These are phyloP conservation scores for Hypoxylon intermedium DNA, from an alignment of 495 filamentous ascomycete species.

Conservation along the genomic window DNA sequence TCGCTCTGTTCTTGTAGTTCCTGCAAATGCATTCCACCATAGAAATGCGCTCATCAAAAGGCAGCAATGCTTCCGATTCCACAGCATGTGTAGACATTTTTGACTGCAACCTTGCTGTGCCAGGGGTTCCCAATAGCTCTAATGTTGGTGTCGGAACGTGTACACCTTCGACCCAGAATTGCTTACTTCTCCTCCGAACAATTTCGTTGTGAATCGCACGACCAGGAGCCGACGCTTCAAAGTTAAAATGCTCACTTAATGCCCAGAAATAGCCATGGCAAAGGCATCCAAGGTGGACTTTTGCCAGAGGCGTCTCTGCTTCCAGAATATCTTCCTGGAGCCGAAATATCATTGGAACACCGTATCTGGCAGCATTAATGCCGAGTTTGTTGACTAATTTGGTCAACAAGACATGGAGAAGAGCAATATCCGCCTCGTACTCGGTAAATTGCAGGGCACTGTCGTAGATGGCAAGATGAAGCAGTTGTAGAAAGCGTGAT, in stretches of 20 bases:
- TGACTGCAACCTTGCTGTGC: constrained; percentile 52
- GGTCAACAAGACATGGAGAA: constrained; percentile 76
- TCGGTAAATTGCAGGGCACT: constrained; percentile 74
- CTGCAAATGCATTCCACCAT: constrained; percentile 76
- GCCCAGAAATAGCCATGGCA: constrained; percentile 88
- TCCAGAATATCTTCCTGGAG: constrained; percentile 83
- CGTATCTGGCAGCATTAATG: constrained; percentile 79
- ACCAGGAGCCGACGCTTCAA: constrained; percentile 70
- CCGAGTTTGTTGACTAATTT: constrained; percentile 77
- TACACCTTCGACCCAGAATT: constrained; percentile 79
- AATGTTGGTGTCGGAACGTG: constrained; percentile 71
- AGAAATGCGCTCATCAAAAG: constrained; percentile 69
- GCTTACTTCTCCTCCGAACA: constrained; percentile 68
- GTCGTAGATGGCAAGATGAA: constrained; percentile 88
- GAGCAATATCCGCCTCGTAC: constrained; percentile 72
- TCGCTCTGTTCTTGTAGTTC: constrained; percentile 64
- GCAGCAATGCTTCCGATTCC: constrained; percentile 64
- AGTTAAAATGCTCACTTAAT: constrained; percentile 76
- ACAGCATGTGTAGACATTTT: constrained; percentile 58
- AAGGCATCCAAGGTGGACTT: constrained; percentile 79
- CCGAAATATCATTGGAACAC: constrained; percentile 84
- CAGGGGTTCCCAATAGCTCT: constrained; percentile 54
- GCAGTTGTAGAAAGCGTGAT: constrained; percentile 78
- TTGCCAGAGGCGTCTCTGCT: constrained; percentile 65
- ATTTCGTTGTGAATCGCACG: constrained; percentile 77